Evolutionary conservation across 768 basidiomycete species (phyloP), one percentile per base, ranked within the genome.

Genomic region (Rhizopogon rudus): DNA sequence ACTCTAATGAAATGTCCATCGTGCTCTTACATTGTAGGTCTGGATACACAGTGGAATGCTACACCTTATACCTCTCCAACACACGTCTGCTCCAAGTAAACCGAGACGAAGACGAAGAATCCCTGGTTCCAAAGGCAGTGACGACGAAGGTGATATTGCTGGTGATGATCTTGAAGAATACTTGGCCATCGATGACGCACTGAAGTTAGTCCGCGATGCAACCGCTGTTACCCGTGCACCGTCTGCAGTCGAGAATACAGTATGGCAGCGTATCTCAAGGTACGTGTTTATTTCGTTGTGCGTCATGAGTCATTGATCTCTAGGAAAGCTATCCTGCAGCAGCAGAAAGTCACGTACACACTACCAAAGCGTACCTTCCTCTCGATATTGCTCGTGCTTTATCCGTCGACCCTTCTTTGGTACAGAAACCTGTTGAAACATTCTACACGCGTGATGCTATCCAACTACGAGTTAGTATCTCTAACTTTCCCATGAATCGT

Each of bases 391-490:
- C 87, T 3, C 84, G 80, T 63, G 86, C 89, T 0, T 75, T 99
- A 31, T 66, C 75, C 6, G 70, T 74, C 9, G 74, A 84, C 57
- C 87, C 87, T 0, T 71, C 78, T 2, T 78, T 99, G 13, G 76
- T 95, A 14, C 93, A 98, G 62, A 88, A 86, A 63, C 90, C 95
- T 0, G 81, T 90, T 3, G 94, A 95, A 70, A 81, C 89, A 4
- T 99, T 99, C 69, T 99, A 99, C 69, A 97, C 94, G 3, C 81
- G 97, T 52, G 97, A 98, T 74, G 89, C 91, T 1, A 76, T 87
- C 13, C 93, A 95, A 68, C 75, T 98, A 52, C 84, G 94, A 40
- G 92, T 96, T 70, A 70, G 86, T 69, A 42, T 35, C 20, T 33
- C 39, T n/a, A 25, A 45, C 39, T 40, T 44, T 37, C 29, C 33